These are phyloP conservation scores for Rhizopus sp. DNA, from an alignment of 371 early-diverging fungal genomes.

Conservation along the genomic window DNA sequence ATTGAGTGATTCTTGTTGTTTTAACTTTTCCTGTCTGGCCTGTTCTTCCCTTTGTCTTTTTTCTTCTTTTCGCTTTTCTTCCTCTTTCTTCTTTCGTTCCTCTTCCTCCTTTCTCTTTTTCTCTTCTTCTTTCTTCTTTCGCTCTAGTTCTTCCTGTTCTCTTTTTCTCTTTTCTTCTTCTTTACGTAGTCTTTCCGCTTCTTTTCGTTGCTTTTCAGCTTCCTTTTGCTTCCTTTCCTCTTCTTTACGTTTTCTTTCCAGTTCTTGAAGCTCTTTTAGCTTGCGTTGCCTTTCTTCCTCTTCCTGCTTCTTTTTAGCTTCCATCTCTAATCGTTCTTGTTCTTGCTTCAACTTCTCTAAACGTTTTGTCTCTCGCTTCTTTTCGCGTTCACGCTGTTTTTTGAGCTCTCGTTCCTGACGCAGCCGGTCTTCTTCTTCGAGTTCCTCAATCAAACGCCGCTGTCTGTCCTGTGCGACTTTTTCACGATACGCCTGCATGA, in stretches of 20 bases:
- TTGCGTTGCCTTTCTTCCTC: constrained; percentile 37
- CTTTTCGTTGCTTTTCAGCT: constrained; percentile 33
- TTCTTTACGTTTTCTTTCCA: constrained; percentile 58
- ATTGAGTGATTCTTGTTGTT: background rate
- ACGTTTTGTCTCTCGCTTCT: constrained; percentile 60
- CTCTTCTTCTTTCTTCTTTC: constrained; percentile 34
- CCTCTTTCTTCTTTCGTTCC: constrained; percentile 49
- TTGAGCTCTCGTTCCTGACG: constrained; percentile 65
- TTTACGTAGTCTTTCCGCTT: constrained; percentile 24
- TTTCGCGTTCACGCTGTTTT: constrained; percentile 66
- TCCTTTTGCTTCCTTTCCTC: constrained; percentile 30
- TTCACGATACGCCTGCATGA: constrained; percentile 85
- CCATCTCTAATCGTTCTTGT: constrained; percentile 37
- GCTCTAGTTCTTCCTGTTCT: constrained; percentile 10
- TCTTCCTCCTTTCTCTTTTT: constrained; percentile 59
- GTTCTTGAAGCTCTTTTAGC: constrained; percentile 35
- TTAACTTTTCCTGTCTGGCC: constrained; percentile 23
- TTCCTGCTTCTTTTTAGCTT: constrained; percentile 42
- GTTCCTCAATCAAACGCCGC: constrained; percentile 73
- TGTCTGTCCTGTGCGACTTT: constrained; percentile 83
- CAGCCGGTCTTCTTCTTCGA: constrained; percentile 75
- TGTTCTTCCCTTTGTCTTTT: constrained; percentile 38
- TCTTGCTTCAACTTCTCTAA: constrained; percentile 41
- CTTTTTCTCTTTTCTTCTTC: constrained; percentile 25
- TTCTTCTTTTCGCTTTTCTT: constrained; percentile 47